These are phyloP conservation scores for Calonectria pseudoturangicola DNA, from an alignment of 2,329 filamentous ascomycete genomes.

Conservation along the genomic window DNA sequence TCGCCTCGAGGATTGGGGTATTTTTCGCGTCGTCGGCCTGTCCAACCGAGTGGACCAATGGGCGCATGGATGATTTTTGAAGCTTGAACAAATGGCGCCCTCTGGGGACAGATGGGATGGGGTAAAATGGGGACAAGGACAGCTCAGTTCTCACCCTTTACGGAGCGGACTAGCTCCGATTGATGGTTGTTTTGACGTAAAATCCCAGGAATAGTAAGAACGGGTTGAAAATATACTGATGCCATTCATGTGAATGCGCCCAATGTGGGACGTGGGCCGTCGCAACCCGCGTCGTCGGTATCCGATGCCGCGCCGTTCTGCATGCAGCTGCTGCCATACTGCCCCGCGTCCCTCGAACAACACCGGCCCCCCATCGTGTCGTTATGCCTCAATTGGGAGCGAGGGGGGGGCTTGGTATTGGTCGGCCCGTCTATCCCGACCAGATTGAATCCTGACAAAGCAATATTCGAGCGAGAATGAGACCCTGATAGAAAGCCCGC, in stretches of 20 bases:
- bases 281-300: slow-evolving; percentile 18
- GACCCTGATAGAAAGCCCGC: slow-evolving; percentile 8
- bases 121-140: not conserved
- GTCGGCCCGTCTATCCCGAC: too few relatives aligned
- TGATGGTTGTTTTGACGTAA: not conserved
- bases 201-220: not conserved
- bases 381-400: slow-evolving; percentile 3
- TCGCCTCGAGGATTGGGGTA: not conserved
- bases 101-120: slow-evolving; percentile 8
- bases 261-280: slow-evolving; percentile 16
- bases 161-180: not conserved
- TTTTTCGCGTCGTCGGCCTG: not conserved
- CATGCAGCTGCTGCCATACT: not conserved
- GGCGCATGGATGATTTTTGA: not conserved
- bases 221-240: not conserved
- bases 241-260: not conserved
- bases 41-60: slow-evolving; percentile 11
- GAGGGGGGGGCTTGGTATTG: not conserved
- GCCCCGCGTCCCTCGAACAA: not conserved
- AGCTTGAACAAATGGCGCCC: slow-evolving; percentile 5
- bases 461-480: not conserved
- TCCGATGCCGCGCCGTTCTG: slow-evolving; percentile 22
- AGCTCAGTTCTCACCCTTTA: not conserved
- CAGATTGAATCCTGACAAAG: not conserved
- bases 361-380: not conserved